A percentile compares a stretch with the other conserved stretches of the same genome.
Conservation (phyloP, 345 rosid genomes). For the Punica granatum region DNA sequence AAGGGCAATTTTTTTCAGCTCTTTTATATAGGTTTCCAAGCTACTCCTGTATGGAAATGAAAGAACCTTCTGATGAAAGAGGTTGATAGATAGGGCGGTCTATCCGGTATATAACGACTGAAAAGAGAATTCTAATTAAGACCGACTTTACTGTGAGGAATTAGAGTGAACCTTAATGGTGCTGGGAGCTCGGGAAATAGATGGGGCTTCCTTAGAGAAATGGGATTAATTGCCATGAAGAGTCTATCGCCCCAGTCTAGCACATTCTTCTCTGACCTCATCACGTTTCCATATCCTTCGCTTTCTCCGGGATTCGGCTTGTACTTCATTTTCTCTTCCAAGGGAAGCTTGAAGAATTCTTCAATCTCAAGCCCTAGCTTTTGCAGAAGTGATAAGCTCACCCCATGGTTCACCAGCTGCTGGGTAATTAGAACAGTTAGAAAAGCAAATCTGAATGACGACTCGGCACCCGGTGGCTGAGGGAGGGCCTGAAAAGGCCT, state of each 20-base stretch:
- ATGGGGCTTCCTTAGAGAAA: slow-evolving; percentile 21
- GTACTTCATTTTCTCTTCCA: slow-evolving; percentile 10
- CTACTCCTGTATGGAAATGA: slow-evolving; percentile 13
- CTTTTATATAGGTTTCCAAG: slow-evolving; percentile 20
- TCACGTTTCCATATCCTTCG: slow-evolving; percentile 14
- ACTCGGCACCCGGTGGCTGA: too few relatives aligned
- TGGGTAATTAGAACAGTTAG: neutral
- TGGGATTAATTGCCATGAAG: slow-evolving; percentile 23
- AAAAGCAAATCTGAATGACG: too few relatives aligned
- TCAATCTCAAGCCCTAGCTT: slow-evolving; percentile 7
- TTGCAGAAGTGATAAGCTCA: slow-evolving; percentile 7
- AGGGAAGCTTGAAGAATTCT: slow-evolving; percentile 14
- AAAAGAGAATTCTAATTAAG: too few relatives aligned
- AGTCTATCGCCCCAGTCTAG: slow-evolving; percentile 31
- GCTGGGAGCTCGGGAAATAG: slow-evolving; percentile 36
- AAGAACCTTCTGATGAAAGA: neutral
- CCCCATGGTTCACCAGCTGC: slow-evolving; percentile 17
- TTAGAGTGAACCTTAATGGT: slow-evolving; percentile 23
- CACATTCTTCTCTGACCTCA: slow-evolving; percentile 14
- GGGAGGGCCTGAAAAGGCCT: too few relatives aligned
- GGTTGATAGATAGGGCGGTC: too few relatives aligned
- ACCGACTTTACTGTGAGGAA: too few relatives aligned
- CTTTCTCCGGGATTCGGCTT: slow-evolving; percentile 6
- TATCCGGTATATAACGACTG: too few relatives aligned
- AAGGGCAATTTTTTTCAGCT: slow-evolving; percentile 23